phyloP scores from a whole-genome alignment of 176 grass and related monocot species.

The Puccinellia tenuiflora region DNA sequence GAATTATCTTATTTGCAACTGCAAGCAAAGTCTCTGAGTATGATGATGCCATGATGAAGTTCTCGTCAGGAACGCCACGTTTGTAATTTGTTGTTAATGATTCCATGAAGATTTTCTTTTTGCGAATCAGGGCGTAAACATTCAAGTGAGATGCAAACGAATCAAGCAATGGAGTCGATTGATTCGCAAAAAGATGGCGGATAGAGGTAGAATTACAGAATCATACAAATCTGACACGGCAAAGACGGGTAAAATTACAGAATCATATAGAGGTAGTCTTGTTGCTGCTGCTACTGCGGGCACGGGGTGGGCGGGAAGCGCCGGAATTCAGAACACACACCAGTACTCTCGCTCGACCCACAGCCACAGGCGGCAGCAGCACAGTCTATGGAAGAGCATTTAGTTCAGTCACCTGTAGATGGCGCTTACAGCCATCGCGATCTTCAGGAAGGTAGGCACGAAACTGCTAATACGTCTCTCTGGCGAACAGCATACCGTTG shows the following conservation, averaged over 20 bases:
- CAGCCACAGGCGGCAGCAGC: not conserved
- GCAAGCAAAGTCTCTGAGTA: slow-evolving; percentile 23
- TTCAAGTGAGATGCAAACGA: not conserved
- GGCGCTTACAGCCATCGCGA: not conserved
- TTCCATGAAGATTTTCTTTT: no score
- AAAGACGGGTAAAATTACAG: slow-evolving; percentile 3
- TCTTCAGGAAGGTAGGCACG: not conserved
- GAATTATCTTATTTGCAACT: not conserved
- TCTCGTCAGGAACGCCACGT: not conserved
- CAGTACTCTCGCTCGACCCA: not conserved
- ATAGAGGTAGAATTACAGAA: no score
- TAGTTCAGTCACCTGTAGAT: slow-evolving; percentile 28
- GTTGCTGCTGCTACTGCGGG: not conserved
- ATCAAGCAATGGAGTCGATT: not conserved
- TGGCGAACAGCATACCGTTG: slow-evolving; percentile 18
- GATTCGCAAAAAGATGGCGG: no score
- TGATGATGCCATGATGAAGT: not conserved
- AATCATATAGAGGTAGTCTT: slow-evolving; percentile 13
- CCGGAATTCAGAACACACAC: not conserved
- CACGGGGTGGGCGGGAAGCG: not conserved
- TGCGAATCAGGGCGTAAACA: not conserved
- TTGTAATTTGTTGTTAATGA: no score
- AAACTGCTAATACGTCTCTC: not conserved
- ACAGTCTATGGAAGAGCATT: not conserved
- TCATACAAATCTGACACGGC: slow-evolving; percentile 22